Evolutionary conservation across 1,284 basidiomycete species (phyloP).

Genomic region (Heterobasidion parviporum): DNA sequence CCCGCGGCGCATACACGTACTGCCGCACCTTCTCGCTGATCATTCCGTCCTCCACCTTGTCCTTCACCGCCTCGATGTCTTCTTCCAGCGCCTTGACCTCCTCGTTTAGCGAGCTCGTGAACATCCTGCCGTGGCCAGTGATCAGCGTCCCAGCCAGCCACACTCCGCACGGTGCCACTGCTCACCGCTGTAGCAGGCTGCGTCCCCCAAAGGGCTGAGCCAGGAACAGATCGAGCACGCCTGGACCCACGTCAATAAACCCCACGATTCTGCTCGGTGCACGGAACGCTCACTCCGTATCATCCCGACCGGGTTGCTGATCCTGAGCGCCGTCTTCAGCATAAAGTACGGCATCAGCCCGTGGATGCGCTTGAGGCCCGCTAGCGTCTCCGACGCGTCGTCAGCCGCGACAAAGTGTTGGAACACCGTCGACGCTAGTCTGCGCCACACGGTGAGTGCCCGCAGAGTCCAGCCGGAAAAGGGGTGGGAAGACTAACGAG

Average conservation of each 20-base stretch:
- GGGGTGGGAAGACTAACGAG: constrained; percentile 50
- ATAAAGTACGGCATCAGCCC: constrained; percentile 98
- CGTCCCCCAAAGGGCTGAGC: constrained; percentile 94
- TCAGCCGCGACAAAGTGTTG: constrained; percentile 92
- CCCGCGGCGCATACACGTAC: constrained; percentile 82
- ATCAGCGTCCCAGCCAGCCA: background rate
- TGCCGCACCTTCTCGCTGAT: constrained; percentile 84
- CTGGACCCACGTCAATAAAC: constrained; percentile 17
- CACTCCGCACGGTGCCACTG: background rate
- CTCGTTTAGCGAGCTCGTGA: constrained; percentile 84
- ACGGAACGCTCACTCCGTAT: constrained; percentile 51
- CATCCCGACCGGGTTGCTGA: constrained; percentile 96
- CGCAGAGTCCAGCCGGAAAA: constrained; percentile 13
- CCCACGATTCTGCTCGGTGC: background rate
- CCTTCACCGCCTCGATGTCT: constrained; percentile 80
- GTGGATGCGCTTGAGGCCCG: constrained; percentile 87
- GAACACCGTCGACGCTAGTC: constrained; percentile 92
- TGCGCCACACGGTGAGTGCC: constrained; percentile 16
- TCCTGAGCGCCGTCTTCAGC: constrained; percentile 84
- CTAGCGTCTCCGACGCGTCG: constrained; percentile 84
- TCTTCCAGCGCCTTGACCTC: constrained; percentile 81
- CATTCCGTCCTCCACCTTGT: constrained; percentile 83
- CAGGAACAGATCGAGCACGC: constrained; percentile 91
- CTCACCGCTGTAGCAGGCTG: constrained; percentile 80
- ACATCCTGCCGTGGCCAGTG: constrained; percentile 62